phyloP scores from a whole-genome alignment of 495 filamentous ascomycete species.

The Daldinia decipiens region DNA sequence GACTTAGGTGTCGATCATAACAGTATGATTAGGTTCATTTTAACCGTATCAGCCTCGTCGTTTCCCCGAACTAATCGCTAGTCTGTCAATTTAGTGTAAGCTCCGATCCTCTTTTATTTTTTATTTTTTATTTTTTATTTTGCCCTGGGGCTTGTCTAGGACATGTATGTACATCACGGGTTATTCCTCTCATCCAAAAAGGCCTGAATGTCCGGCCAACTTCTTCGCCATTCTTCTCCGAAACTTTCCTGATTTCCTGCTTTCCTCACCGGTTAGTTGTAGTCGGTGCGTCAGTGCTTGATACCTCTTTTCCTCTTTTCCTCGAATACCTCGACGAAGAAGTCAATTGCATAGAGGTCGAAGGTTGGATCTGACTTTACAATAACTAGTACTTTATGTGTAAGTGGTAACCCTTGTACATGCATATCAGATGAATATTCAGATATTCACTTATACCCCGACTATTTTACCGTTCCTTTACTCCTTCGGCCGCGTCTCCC shows the following conservation, averaged over 20 bases:
- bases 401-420: conserved; percentile 23
- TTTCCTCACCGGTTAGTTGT: conserved; percentile 10
- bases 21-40: conserved; percentile 35
- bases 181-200: conserved; percentile 33
- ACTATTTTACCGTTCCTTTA: conserved; percentile 3
- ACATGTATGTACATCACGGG: conserved; percentile 27
- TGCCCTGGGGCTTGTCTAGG: not conserved
- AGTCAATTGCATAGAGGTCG: conserved; percentile 16
- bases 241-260: conserved; percentile 5
- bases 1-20: conserved; percentile 37
- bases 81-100: conserved; percentile 24
- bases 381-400: conserved; percentile 22
- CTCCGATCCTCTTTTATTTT: conserved; percentile 33
- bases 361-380: conserved; percentile 22
- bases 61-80: conserved; percentile 17
- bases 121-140: conserved; percentile 27
- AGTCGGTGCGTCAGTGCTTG: conserved; percentile 18
- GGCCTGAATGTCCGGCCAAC: conserved; percentile 24
- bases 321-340: not conserved
- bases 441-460: conserved; percentile 2
- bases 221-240: conserved; percentile 8
- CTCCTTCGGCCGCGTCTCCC: conserved; percentile 23
- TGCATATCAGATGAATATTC: conserved; percentile 31
- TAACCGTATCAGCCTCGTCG: conserved; percentile 46
- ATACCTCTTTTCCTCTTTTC: not conserved